Base-by-base conservation (phyloP, 257 asterid genomes). In the Primulina huaijiensis region DNA sequence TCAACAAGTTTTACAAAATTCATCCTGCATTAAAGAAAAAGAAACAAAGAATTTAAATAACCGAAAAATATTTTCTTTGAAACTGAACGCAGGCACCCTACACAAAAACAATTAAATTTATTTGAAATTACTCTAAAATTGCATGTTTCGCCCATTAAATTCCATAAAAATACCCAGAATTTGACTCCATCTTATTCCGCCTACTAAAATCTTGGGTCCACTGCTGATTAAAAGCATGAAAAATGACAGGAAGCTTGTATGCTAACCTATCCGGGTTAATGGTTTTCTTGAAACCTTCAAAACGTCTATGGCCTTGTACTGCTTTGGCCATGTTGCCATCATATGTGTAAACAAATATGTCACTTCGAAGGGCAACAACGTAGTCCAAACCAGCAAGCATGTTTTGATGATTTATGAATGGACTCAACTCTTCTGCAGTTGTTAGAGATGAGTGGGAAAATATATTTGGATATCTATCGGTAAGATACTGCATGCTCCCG, bases 271-370 rank as follows among this genome's bases (percentile, higher is more conserved):
- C 95, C 21, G 97, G 93, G 78, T 80, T 87, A 33, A 92, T 76
- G 65, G 97, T 92, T 79, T 92, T 92, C 93, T 84, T 88, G 84
- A 92, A 92, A 74, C 85, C 81, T 79, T 90, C 98, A 8, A 88
- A 90, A 5, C 98, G 91, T 65, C 98, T 82, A 71, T 92, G 97
- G 37, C 98, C 98, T 79, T 90, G 95, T 10, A 92, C 98, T n/a
- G 98, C 98, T 85, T 92, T 92, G 1, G 98, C 98, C 98, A 92
- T 92, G 72, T 92, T 92, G 33, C 98, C 98, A 78, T 92, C 97
- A 56, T 92, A 92, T 11, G 98, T 92, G 74, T 90, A 92, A 53
- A 90, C 83, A 52, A 92, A 92, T 63, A 90, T 97, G 74, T 90
- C 86, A 72, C 97, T 88, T 77, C 82, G 80, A 65, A 90, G 95